These are phyloP conservation scores for Venturia aucupariae DNA, from an alignment of 2,329 filamentous ascomycete species.

Conservation along the genomic window DNA sequence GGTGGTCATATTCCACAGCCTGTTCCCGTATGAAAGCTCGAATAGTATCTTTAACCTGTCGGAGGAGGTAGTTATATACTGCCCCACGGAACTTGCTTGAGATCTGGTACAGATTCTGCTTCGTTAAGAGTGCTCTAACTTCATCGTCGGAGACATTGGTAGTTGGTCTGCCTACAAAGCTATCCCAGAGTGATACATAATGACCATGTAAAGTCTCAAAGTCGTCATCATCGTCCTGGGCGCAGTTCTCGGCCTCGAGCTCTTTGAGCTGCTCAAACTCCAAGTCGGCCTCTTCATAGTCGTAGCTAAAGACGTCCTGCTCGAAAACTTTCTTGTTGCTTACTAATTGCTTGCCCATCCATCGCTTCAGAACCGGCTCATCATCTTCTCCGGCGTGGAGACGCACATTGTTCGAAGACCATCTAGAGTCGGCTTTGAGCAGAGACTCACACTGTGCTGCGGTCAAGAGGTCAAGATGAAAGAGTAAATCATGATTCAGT, in stretches of 20 bases:
- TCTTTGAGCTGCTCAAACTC: constrained; percentile 54
- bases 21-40: constrained; percentile 39
- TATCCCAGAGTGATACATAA: constrained; percentile 29
- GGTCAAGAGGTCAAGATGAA: not conserved
- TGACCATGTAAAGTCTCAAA: constrained; percentile 30
- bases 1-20: constrained; percentile 41
- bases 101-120: constrained; percentile 53
- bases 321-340: constrained; percentile 36
- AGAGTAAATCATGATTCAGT: not conserved
- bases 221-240: constrained; percentile 43
- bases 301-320: constrained; percentile 42
- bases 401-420: constrained; percentile 20
- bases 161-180: constrained; percentile 27
- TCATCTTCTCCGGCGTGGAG: constrained; percentile 19
- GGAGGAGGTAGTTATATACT: constrained; percentile 58
- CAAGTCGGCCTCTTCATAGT: constrained; percentile 51
- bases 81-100: constrained; percentile 46
- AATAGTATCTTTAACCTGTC: constrained; percentile 35
- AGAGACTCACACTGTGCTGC: constrained; percentile 55
- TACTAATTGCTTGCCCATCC: constrained; percentile 47
- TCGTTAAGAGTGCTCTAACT: constrained; percentile 29
- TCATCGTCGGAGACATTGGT: constrained; percentile 23
- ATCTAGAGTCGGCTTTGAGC: constrained; percentile 34
- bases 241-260: constrained; percentile 47
- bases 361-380: constrained; percentile 27